phyloP scores from a whole-genome alignment of 2,329 filamentous ascomycete genomes.

The Coniosporium tulheliwenetii region DNA sequence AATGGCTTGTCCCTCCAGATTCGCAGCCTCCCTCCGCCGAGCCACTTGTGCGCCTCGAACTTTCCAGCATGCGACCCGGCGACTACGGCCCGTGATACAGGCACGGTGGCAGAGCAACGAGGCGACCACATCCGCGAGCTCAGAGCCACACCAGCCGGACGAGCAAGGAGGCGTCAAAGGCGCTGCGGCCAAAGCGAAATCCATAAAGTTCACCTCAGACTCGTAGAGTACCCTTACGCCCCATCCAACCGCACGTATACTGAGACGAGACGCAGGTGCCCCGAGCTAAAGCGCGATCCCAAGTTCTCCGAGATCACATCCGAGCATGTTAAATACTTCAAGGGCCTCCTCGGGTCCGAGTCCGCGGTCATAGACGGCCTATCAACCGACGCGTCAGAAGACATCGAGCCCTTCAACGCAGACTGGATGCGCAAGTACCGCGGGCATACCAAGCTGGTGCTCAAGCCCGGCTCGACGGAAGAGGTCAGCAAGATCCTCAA shows the following conservation, averaged over 20 bases:
- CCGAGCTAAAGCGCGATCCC: conserved; percentile 62
- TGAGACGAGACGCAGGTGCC: conserved; percentile 37
- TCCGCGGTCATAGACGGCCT: conserved; percentile 77
- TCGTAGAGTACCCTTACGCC: conserved; percentile 29
- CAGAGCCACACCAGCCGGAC: conserved; percentile 23
- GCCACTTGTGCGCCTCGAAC: conserved; percentile 12
- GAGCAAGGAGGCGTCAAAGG: conserved; percentile 17
- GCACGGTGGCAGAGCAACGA: conserved; percentile 14
- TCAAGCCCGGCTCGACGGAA: conserved; percentile 71
- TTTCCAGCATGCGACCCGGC: conserved; percentile 9
- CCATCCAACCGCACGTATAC: not conserved
- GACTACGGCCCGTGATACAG: conserved; percentile 8
- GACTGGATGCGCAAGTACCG: conserved; percentile 99
- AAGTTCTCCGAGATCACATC: conserved; percentile 57
- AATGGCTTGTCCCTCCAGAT: conserved; percentile 19
- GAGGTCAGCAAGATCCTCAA: conserved; percentile 82
- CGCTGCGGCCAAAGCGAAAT: conserved; percentile 20
- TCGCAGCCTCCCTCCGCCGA: conserved; percentile 17
- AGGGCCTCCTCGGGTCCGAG: conserved; percentile 59
- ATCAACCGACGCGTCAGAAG: conserved; percentile 55
- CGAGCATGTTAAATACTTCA: conserved; percentile 74
- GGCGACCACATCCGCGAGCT: conserved; percentile 20
- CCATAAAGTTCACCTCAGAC: conserved; percentile 66
- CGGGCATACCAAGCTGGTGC: conserved; percentile 71
- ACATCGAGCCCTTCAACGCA: conserved; percentile 82